These are phyloP conservation scores for Phytophthora cryptogea DNA, from an alignment of 352 stramenopile species.

Conservation along the genomic window DNA sequence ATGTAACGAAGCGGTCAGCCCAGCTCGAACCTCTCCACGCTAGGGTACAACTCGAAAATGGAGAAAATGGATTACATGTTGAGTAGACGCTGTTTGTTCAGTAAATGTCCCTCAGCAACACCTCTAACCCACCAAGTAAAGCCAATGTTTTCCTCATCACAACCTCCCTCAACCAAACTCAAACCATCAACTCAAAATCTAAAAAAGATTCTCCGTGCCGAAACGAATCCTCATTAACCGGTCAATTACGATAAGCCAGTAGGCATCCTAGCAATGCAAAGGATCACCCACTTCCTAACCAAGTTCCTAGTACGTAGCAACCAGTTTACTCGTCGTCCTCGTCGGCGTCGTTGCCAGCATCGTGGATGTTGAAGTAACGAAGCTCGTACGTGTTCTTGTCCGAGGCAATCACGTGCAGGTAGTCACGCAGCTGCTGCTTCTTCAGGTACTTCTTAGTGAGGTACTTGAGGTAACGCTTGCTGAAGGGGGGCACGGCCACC, in stretches of 20 bases:
- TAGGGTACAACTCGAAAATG: slow-evolving; percentile 23
- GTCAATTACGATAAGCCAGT: slow-evolving; percentile 29
- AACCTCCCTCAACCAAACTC: too few species aligned
- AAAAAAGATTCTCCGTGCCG: slow-evolving; percentile 31
- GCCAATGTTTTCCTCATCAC: slow-evolving; percentile 11
- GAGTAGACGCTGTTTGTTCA: slow-evolving; percentile 39
- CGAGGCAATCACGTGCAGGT: slow-evolving; percentile 98
- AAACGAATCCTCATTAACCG: slow-evolving; percentile 41
- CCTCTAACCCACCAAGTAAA: slow-evolving; percentile 29
- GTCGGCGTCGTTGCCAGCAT: slow-evolving; percentile 89
- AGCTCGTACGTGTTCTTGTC: slow-evolving; percentile 99
- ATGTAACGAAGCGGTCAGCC: slow-evolving; percentile 44
- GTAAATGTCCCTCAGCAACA: slow-evolving; percentile 21
- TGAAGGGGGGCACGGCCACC: slow-evolving; percentile 94
- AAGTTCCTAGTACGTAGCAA: slow-evolving; percentile 6
- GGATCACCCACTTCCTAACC: too few species aligned
- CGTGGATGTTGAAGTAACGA: slow-evolving; percentile 98
- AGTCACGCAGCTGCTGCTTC: slow-evolving; percentile 99
- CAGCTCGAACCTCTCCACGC: slow-evolving; percentile 17
- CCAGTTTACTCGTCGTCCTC: slow-evolving; percentile 87
- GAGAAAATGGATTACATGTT: slow-evolving; percentile 39
- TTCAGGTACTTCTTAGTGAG: slow-evolving; percentile 99
- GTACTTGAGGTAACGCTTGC: slow-evolving; percentile 99
- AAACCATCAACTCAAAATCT: too few species aligned
- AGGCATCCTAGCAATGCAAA: too few species aligned